Evolutionary conservation across 106 monocot genomes (phyloP), one percentile per base, ranked within the genome.

Genomic region (Acorus gramineus): DNA sequence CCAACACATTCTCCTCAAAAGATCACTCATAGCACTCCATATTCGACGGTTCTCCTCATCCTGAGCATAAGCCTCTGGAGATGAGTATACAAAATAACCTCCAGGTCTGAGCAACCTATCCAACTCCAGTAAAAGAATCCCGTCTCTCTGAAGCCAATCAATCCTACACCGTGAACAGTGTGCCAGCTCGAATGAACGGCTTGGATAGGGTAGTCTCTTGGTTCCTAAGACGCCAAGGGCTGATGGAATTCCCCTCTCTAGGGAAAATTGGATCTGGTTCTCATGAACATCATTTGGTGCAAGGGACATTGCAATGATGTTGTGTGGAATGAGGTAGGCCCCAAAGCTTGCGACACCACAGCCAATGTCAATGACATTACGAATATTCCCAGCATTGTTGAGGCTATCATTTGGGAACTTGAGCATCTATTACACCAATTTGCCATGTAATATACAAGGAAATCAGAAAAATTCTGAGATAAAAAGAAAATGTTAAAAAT

Each of bases 271-370:
- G 14, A 93, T 93, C 75, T 93, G 93, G 82, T 93, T 93, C 69
- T 93, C 73, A 60, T 93, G 93, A 6, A 89, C 93, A 70, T 93
- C 93, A 56, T 93, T 89, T 8, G 89, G 93, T 3, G 93, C 93
- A 7, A 93, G 71, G n/a, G 93, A 93, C 85, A 93, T 77, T n/a
- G 93, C 73, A 47, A 89, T 74, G 28, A 89, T 81, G 66, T 89
- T 62, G 14, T 66, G 78, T 13, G 75, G 59, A 46, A 89, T 76
- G 70, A 93, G 93, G 66, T 93, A 93, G 42, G 82, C 93, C 2
- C 89, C 93, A 57, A 93, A 93, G 71, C 88, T 93, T 13, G 93
- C 93, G 11, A 93, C 93, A 7, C 93, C 93, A 28, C 93, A 93
- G 4, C 93, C 93, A 14, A 93, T 80, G 72, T 93, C 93, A 43